Conservation (phyloP, 2,329 filamentous ascomycete genomes). For the Sarocladium strictum region DNA sequence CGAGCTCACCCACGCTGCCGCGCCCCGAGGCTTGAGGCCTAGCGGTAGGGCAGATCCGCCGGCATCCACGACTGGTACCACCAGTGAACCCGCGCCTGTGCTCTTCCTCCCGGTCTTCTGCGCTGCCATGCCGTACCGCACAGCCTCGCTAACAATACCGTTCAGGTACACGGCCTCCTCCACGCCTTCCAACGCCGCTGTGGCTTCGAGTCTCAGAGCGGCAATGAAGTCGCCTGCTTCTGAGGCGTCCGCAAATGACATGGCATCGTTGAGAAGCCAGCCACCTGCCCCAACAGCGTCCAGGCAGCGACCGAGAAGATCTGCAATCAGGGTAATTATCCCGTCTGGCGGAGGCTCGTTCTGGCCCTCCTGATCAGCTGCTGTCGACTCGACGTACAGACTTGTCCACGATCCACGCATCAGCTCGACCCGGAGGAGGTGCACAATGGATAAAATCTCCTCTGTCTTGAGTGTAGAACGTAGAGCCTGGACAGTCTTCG, state of each 20-base stretch:
- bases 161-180: constrained; percentile 62
- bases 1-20: constrained; percentile 30
- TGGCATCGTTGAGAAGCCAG: constrained; percentile 61
- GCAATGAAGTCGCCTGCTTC: constrained; percentile 59
- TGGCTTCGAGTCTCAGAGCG: constrained; percentile 62
- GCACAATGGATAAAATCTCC: constrained; percentile 66
- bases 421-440: constrained; percentile 66
- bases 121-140: constrained; percentile 49
- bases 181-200: constrained; percentile 64
- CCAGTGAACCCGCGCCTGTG: neutral
- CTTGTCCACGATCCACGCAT: constrained; percentile 71
- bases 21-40: constrained; percentile 57
- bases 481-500: constrained; percentile 56
- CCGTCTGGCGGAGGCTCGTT: constrained; percentile 51
- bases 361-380: constrained; percentile 35
- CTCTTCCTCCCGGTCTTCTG: constrained; percentile 23
- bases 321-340: constrained; percentile 64
- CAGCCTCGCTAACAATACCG: constrained; percentile 58
- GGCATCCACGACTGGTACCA: neutral
- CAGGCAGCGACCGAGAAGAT: constrained; percentile 65
- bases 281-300: constrained; percentile 70
- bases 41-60: constrained; percentile 49
- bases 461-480: constrained; percentile 58
- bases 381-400: constrained; percentile 57
- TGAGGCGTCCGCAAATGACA: constrained; percentile 42